These are phyloP conservation scores for Xylariaceae sp. DNA, from an alignment of 2,329 filamentous ascomycete species.

Conservation along the genomic window DNA sequence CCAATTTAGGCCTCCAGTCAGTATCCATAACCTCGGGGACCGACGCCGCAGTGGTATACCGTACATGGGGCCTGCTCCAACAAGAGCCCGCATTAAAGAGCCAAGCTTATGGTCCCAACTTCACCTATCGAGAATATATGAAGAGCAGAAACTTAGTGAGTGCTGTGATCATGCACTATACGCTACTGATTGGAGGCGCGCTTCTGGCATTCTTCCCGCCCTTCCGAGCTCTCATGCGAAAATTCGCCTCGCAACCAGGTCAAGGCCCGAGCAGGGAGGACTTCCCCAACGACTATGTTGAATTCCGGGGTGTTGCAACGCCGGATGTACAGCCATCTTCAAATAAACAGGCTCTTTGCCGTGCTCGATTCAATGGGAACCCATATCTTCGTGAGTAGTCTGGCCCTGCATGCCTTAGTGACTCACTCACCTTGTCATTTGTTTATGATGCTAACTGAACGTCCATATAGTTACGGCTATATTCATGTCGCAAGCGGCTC, in stretches of 20 bases:
- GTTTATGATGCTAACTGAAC: slow-evolving; percentile 8
- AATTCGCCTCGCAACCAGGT: slow-evolving; percentile 47
- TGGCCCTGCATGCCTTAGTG: neutral
- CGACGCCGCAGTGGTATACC: slow-evolving; percentile 51
- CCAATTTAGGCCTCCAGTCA: slow-evolving; percentile 50
- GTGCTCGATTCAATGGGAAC: slow-evolving; percentile 52
- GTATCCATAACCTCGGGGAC: slow-evolving; percentile 45
- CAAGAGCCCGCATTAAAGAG: slow-evolving; percentile 39
- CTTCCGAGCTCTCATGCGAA: slow-evolving; percentile 41
- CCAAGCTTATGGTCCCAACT: slow-evolving; percentile 55
- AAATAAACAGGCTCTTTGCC: slow-evolving; percentile 48
- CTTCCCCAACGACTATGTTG: slow-evolving; percentile 53
- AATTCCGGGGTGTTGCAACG: slow-evolving; percentile 59
- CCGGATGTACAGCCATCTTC: slow-evolving; percentile 43
- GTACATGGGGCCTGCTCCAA: slow-evolving; percentile 58
- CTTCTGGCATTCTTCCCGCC: slow-evolving; percentile 42
- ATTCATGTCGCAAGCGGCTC: slow-evolving; percentile 58
- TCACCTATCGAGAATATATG: slow-evolving; percentile 52
- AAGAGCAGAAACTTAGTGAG: slow-evolving; percentile 44
- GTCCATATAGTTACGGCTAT: slow-evolving; percentile 54
- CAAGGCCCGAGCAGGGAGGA: slow-evolving; percentile 49
- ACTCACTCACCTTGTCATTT: neutral
- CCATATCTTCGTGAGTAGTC: slow-evolving; percentile 56
- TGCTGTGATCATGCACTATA: slow-evolving; percentile 47
- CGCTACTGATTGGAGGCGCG: slow-evolving; percentile 35